Conservation (phyloP, 768 basidiomycete species). For the Kwoniella sp. region DNA sequence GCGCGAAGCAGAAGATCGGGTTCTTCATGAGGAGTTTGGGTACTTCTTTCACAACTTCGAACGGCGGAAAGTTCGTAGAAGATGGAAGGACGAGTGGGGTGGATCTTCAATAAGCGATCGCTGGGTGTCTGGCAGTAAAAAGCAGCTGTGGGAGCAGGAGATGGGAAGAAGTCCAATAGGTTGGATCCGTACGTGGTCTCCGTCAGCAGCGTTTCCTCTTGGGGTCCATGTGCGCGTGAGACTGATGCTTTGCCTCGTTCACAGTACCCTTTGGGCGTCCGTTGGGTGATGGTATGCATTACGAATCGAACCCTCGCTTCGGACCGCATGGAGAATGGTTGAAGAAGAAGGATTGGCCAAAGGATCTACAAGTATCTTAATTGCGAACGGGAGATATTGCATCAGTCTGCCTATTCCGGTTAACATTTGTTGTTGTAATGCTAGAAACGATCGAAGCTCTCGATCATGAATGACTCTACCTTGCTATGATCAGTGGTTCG, state of each 20-base stretch:
- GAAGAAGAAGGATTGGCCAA: slow-evolving; percentile 52
- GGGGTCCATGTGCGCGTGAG: background rate
- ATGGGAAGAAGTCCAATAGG: slow-evolving; percentile 73
- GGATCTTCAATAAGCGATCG: slow-evolving; percentile 71
- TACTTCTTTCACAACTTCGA: slow-evolving; percentile 61
- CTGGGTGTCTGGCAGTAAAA: slow-evolving; percentile 75
- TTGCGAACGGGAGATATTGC: background rate
- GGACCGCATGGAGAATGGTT: slow-evolving; percentile 55
- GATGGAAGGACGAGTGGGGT: slow-evolving; percentile 85
- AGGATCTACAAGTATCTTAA: slow-evolving; percentile 15
- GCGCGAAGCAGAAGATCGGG: slow-evolving; percentile 66
- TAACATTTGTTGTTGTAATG: background rate
- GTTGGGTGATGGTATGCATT: slow-evolving; percentile 52
- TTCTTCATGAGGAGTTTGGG: slow-evolving; percentile 62
- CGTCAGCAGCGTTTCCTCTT: background rate
- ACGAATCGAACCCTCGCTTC: slow-evolving; percentile 50
- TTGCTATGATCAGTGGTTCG: too few relatives aligned
- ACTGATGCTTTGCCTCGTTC: slow-evolving; percentile 11
- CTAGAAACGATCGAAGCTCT: background rate
- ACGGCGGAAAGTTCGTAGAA: slow-evolving; percentile 47
- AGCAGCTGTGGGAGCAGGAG: slow-evolving; percentile 73
- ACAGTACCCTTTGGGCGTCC: slow-evolving; percentile 52
- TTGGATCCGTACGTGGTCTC: slow-evolving; percentile 70
- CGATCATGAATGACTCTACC: background rate
- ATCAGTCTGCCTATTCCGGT: too few relatives aligned